Base-by-base conservation (phyloP, 371 early-diverging fungal genomes). In the Phascolomyces articulosus region DNA sequence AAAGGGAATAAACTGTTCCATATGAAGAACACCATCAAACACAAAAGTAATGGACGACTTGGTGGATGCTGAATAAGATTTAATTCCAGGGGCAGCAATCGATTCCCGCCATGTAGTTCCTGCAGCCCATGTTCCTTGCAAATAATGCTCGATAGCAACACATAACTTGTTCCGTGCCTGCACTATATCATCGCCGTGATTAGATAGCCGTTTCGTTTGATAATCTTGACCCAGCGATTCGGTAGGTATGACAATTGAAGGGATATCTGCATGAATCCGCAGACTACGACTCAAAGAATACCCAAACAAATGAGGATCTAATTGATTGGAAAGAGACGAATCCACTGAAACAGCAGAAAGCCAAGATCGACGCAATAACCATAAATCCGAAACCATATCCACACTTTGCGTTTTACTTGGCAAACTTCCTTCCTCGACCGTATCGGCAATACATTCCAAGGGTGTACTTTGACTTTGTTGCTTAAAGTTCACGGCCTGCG, bases 281-380 rank as follows among this genome's bases (percentile, higher is more conserved):
- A 75, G 61, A 8, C 58, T 55, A 4, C 59, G 64, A 48, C 75
- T 69, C 8, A 78, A 60, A 28, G 67, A 69, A 38, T 69, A 53
- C 4, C 74, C 71, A 55, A 61, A 56, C 51, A 68, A 24, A 62
- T 28, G 28, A 0, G 44, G 62, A 41, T 47, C 51, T 13, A 23
- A 27, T 21, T 56, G 55, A n/a, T 24, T 28, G 20, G 15, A 4
- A 1, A 18, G 7, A n/a, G 16, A 13, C 21, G 54, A 15, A 31
- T 48, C 49, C 24, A 53, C 49, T 21, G 61, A 59, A 21, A 73
- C 41, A 23, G 55, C 13, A 13, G 68, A 28, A 28, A 74, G 51
- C 82, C 82, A 82, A 11, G 75, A 65, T n/a, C 73, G 69, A 21
- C 71, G 73, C 2, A 82, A 28, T 23, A 82, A 55, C 79, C 78